Evolutionary conservation across 257 asterid genomes (phyloP), one percentile per base, ranked within the genome.

Genomic region (Plantago elongata): DNA sequence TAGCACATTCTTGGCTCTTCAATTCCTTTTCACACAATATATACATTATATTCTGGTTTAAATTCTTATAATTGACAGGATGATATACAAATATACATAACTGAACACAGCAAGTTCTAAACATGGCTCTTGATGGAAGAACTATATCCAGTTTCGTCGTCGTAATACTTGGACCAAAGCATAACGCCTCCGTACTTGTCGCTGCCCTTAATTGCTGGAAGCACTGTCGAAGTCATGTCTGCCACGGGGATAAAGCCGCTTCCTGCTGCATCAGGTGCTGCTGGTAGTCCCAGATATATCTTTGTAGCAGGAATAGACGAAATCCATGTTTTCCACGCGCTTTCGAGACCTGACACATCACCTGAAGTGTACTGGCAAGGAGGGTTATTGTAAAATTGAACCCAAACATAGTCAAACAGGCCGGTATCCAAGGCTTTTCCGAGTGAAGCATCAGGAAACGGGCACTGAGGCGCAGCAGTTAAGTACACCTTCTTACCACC

Each of bases 381-480:
- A 4, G 87, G 84, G 30, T 78, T 82, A 38, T 82, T 85, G 60
- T 78, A 85, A 13, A 85, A 85, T 64, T 80, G 94, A 15, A 85
- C 77, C 85, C 94, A 78, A 2, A 82, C 82, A 8, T n/a, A n/a
- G n/a, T n/a, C n/a, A n/a, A n/a, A n/a, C n/a, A n/a, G n/a, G n/a
- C n/a, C n/a, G 0, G 90, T 85, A 49, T 66, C 59, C 61, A 82
- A 18, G 1, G 90, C 88, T 4, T 61, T 74, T 29, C 87, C 87
- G 2, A 83, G 56, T 79, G 82, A 76, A 3, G 77, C 74, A 49
- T 82, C 87, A 0, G 94, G 94, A 34, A 70, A 82, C 9, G 87
- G 87, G 71, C 90, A 82, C 45, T 83, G 89, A 5, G 90, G 94
- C 2, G 90, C 90, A 1, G 84, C 86, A 3, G 77, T 75, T 62